Evolutionary conservation across 2,329 filamentous ascomycete genomes (phyloP).

Genomic region (Thielaviopsis ethacetica): DNA sequence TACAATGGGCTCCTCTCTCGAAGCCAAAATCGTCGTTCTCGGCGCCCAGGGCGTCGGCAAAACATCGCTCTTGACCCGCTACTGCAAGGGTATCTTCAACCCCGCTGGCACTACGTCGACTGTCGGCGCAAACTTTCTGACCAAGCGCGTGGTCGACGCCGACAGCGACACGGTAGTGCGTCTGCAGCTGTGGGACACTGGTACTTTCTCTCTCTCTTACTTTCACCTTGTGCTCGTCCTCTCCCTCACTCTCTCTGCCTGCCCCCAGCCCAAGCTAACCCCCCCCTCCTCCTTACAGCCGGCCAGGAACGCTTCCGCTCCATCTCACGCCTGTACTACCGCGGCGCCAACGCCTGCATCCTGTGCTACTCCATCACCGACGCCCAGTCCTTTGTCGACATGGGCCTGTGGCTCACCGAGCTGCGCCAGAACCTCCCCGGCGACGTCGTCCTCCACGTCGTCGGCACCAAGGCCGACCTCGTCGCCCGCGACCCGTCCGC

Average conservation of each 20-base stretch:
- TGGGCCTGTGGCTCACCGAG: conserved; percentile 82
- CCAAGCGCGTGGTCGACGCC: conserved; percentile 64
- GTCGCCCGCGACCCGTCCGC: conserved; percentile 66
- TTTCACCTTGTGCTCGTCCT: not conserved
- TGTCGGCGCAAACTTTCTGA: conserved; percentile 66
- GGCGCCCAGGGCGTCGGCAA: conserved; percentile 68
- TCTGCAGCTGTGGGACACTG: conserved; percentile 94
- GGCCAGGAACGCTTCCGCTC: conserved; percentile 91
- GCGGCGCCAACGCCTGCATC: conserved; percentile 84
- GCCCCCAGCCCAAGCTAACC: conserved; percentile 11
- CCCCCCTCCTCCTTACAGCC: conserved; percentile 25
- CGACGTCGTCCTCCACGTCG: conserved; percentile 80
- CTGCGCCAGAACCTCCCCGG: conserved; percentile 61
- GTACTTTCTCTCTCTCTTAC: conserved; percentile 19
- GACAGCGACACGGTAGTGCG: conserved; percentile 76
- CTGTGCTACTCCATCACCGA: conserved; percentile 92
- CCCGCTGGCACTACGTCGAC: conserved; percentile 50
- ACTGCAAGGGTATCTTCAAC: conserved; percentile 55
- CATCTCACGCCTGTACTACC: conserved; percentile 91
- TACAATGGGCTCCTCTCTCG: conserved; percentile 40
- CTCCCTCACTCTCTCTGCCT: not conserved
- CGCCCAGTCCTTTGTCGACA: conserved; percentile 70
- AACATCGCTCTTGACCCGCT: conserved; percentile 61
- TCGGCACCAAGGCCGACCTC: conserved; percentile 85
- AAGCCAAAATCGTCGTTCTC: conserved; percentile 69